Base-by-base conservation (phyloP, 495 filamentous ascomycete genomes). In the Penicillium mononematosum region DNA sequence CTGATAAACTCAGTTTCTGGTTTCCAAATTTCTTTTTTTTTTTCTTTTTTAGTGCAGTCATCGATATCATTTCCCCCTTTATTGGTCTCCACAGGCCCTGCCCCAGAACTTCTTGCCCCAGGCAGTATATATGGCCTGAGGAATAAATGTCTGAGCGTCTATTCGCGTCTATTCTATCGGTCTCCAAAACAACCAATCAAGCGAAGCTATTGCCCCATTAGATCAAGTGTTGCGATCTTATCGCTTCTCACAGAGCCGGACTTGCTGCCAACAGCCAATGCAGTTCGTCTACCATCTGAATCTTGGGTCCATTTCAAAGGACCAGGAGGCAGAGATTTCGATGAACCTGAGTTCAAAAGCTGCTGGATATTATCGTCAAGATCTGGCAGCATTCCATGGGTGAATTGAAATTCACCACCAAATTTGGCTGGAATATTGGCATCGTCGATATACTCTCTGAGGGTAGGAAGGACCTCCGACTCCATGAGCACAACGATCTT, bases 221-320 rank as follows among this genome's bases (percentile, higher is more conserved):
- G 5, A 32, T 53, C 38, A 20, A 44, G 16, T 2, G n/a, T 32
- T 24, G 50, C 50, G 32, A 53, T 43, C 5, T 29, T 22, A 27
- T 53, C 50, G 8, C n/a, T 44, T 34, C 50, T 53, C 4, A 31
- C 39, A 8, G 39, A 29, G 17, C 50, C 50, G 12, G 7, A 17
- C 10, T 44, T 16, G 39, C 42, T 63, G 36, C 65, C 67, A 39
- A 65, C 70, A 49, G 63, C 64, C 44, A 65, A 56, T n/a, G 53
- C 52, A 47, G 39, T 54, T 17, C n/a, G 51, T 38, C 39, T 22
- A 1, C 62, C 66, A 42, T 58, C 25, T 16, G 20, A 34, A 16
- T 55, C 53, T 38, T 63, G 24, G 1, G 46, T 53, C 62, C 62
- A 72, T 44, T 72, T 68, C 27, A 70, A 55, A 9, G 69, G 69